Conservation (phyloP, 108 stramenopile genomes). For the Phaeodactylum tricornutum region DNA sequence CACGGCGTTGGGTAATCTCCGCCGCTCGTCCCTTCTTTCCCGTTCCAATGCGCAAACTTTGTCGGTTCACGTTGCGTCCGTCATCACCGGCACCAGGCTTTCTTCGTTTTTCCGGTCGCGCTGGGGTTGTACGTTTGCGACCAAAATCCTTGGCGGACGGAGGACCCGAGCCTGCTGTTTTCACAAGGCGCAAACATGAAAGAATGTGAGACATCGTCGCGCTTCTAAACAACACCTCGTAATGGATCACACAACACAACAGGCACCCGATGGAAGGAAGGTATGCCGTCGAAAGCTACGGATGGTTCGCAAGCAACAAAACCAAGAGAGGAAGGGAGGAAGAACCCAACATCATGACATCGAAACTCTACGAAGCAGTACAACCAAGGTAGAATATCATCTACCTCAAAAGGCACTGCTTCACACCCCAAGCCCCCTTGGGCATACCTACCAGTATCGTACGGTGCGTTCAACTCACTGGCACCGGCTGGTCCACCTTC, state of each 20-base stretch:
- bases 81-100: conserved; percentile 14
- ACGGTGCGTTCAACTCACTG: background rate
- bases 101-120: background rate
- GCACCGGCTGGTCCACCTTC: background rate
- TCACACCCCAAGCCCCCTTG: background rate
- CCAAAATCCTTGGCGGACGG: background rate
- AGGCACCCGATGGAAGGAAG: background rate
- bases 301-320: background rate
- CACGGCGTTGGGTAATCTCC: conserved; percentile 36
- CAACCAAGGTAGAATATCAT: background rate
- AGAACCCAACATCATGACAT: background rate
- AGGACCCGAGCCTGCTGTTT: no score
- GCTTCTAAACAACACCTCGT: background rate
- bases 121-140: conserved; percentile 1
- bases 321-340: background rate
- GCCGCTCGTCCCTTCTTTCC: conserved; percentile 51
- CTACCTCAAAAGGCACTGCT: background rate
- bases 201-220: background rate
- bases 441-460: background rate
- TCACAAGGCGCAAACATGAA: background rate
- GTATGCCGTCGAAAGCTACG: background rate
- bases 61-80: conserved; percentile 20
- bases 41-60: conserved; percentile 57
- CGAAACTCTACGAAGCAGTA: background rate
- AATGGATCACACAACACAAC: background rate